Evolutionary conservation across 164 flowering plant genomes (phyloP), one percentile per base, ranked within the genome.

Genomic region (Berberis vulgaris): DNA sequence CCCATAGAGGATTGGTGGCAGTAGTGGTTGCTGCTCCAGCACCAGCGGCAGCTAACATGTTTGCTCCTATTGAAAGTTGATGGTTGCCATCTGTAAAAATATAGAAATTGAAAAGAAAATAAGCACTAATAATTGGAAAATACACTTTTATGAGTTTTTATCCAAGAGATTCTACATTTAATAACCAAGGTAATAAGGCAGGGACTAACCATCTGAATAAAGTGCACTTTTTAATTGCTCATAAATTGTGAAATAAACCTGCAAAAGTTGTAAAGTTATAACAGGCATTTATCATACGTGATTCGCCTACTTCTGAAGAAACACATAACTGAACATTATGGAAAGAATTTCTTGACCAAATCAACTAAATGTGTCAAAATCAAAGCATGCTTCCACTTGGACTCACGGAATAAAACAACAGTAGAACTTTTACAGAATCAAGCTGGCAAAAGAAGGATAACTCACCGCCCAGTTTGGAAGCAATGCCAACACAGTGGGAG

Each of bases 1-100:
- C 99, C 99, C 99, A 94, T 62, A 94, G 89, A 73, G 99, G 99
- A 78, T 91, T 91, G 65, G 93, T 94, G 43, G 79, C 83, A 71
- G 84, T 82, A 12, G 91, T 81, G 61, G 99, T 94, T 61, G 90
- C 90, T 77, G 89, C 91, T 67, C 97, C 99, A 72, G 99, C 99
- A 69, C 93, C 91, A 63, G 90, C 73, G 72, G 99, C 99, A 74
- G 99, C 99, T 12, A 87, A 65, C 83, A 94, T 77, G 61, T 91
- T 89, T 62, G 96, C 91, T 66, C 97, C 96, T 46, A 91, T 45
- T 53, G 96, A 84, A 56, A 94, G 88, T 53, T 81, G 85, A 74
- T 83, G 84, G 64, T 69, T 80, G 47, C 66, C 87, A 73, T 85
- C 97, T 89, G 63, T 53, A 26, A 73, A 42, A 63, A 69, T 59